phyloP scores from a whole-genome alignment of 2,329 filamentous ascomycete genomes.

The Remersonia thermophila region DNA sequence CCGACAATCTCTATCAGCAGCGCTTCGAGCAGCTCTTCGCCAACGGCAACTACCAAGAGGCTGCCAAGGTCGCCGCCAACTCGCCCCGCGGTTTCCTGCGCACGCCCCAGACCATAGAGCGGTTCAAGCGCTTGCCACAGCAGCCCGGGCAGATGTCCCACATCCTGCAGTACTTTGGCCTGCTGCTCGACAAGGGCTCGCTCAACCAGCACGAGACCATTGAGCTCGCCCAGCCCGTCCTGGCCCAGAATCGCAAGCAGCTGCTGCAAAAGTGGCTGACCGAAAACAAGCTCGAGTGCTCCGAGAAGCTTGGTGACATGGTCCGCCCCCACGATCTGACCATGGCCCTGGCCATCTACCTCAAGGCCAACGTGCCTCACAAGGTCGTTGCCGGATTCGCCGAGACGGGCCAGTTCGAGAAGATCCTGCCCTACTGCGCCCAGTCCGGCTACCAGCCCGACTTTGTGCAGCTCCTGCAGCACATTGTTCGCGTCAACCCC shows the following conservation, averaged over 20 bases:
- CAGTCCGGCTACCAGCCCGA: slow-evolving; percentile 87
- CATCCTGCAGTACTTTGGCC: slow-evolving; percentile 94
- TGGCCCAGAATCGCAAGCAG: slow-evolving; percentile 89
- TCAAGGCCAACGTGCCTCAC: slow-evolving; percentile 77
- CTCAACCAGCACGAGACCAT: slow-evolving; percentile 90
- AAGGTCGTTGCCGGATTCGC: slow-evolving; percentile 94
- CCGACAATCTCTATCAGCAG: slow-evolving; percentile 82
- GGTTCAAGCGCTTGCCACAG: slow-evolving; percentile 77
- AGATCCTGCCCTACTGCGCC: slow-evolving; percentile 84
- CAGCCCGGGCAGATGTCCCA: slow-evolving; percentile 80
- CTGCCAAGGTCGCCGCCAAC: slow-evolving; percentile 91
- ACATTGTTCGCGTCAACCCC: slow-evolving; percentile 81
- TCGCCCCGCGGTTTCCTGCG: slow-evolving; percentile 92
- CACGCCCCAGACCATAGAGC: slow-evolving; percentile 88
- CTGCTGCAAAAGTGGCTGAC: slow-evolving; percentile 95
- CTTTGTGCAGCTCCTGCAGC: slow-evolving; percentile 81
- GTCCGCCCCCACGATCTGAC: slow-evolving; percentile 81
- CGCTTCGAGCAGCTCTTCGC: slow-evolving; percentile 84
- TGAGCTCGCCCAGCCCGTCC: slow-evolving; percentile 82
- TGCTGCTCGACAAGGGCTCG: slow-evolving; percentile 87
- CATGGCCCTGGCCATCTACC: slow-evolving; percentile 78
- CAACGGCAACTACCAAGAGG: slow-evolving; percentile 70
- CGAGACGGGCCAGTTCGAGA: slow-evolving; percentile 91
- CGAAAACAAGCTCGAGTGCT: slow-evolving; percentile 91
- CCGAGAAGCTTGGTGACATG: slow-evolving; percentile 90